A percentile compares a stretch with the other conserved stretches of the same genome.
These are phyloP conservation scores for Pseudocercospora pini-densiflorae DNA, from an alignment of 2,329 filamentous ascomycete species.

Conservation along the genomic window DNA sequence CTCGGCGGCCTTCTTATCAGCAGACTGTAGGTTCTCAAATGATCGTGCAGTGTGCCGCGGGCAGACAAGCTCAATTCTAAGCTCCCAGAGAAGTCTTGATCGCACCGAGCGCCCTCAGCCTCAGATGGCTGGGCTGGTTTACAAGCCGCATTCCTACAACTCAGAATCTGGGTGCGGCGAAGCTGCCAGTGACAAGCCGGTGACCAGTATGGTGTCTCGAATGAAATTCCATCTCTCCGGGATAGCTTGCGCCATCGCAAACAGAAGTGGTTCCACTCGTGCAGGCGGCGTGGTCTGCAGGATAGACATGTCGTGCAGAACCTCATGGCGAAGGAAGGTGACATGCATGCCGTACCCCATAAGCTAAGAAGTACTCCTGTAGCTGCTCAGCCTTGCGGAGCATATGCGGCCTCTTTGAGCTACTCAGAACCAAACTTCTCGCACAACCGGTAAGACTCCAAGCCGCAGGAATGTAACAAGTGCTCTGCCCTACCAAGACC, in stretches of 20 bases:
- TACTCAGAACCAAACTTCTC: not conserved
- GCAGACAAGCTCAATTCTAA: not conserved
- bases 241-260: not conserved
- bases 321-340: not conserved
- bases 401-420: not conserved
- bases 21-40: not conserved
- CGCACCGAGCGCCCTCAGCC: not conserved
- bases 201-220: not conserved
- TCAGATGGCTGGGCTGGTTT: not conserved
- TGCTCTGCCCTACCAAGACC: not conserved
- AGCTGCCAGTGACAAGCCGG: not conserved
- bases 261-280: not conserved
- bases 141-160: not conserved
- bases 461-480: not conserved
- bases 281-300: not conserved
- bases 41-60: not conserved
- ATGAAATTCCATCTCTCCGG: not conserved
- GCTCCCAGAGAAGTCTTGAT: not conserved
- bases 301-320: not conserved
- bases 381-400: conserved; percentile 5
- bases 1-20: not conserved
- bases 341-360: not conserved
- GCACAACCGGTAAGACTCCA: not conserved
- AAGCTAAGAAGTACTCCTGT: not conserved
- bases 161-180: not conserved